Conservation (phyloP, 495 filamentous ascomycete genomes). For the Parmelia sp. region DNA sequence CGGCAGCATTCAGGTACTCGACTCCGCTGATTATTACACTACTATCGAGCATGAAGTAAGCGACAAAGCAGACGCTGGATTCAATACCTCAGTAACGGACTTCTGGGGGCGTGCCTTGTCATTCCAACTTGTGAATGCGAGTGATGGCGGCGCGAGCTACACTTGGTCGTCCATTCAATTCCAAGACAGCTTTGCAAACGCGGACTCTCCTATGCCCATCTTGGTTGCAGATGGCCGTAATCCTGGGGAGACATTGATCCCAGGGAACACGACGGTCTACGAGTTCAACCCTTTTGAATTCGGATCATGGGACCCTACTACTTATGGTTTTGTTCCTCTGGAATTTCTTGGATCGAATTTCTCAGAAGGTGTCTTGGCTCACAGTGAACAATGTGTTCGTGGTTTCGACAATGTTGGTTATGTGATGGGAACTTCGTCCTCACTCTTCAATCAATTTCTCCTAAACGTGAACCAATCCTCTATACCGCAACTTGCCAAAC, state of each 20-base stretch:
- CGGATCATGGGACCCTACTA: constrained; percentile 74
- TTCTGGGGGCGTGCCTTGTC: constrained; percentile 71
- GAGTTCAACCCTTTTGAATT: constrained; percentile 89
- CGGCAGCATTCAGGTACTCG: constrained; percentile 33
- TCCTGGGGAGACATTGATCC: constrained; percentile 57
- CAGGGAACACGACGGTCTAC: constrained; percentile 72
- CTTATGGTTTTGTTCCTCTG: constrained; percentile 70
- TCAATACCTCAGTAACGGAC: constrained; percentile 74
- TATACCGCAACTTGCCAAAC: constrained; percentile 48
- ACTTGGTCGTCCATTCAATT: constrained; percentile 85
- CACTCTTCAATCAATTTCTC: constrained; percentile 77
- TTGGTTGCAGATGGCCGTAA: constrained; percentile 69
- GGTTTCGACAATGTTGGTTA: constrained; percentile 85
- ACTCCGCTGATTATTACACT: constrained; percentile 59
- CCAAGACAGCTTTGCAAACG: constrained; percentile 58
- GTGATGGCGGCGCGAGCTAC: constrained; percentile 67
- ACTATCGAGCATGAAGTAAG: constrained; percentile 56
- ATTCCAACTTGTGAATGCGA: constrained; percentile 76
- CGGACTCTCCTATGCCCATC: constrained; percentile 74
- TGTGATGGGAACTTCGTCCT: constrained; percentile 85
- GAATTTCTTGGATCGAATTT: constrained; percentile 78
- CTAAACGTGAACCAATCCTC: constrained; percentile 49
- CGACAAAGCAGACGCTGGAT: constrained; percentile 64
- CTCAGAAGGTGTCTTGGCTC: constrained; percentile 52
- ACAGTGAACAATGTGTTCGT: constrained; percentile 57